These are phyloP conservation scores for Sugiyamaella lignohabitans DNA, from an alignment of 805 yeast genomes.

Conservation along the genomic window DNA sequence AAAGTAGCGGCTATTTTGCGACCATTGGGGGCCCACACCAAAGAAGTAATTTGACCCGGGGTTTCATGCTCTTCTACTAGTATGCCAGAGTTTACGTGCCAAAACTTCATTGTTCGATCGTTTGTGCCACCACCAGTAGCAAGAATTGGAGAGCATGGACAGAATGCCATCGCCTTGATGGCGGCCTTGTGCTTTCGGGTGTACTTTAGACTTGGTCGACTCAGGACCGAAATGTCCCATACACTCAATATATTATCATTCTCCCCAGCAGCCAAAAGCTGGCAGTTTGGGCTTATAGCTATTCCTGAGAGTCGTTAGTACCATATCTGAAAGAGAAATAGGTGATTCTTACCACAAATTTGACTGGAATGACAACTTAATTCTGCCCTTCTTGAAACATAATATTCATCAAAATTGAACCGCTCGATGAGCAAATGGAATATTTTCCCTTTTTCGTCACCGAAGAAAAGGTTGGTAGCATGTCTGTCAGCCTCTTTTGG, in stretches of 20 bases:
- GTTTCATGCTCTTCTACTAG: conserved; percentile 51
- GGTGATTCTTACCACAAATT: conserved; percentile 3
- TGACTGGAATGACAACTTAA: conserved; percentile 5
- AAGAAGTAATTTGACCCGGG: conserved; percentile 69
- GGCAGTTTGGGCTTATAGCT: conserved; percentile 47
- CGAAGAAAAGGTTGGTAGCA: no score
- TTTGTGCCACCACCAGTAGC: conserved; percentile 91
- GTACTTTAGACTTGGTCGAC: conserved; percentile 41
- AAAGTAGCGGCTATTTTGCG: conserved; percentile 71
- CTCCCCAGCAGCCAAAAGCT: conserved; percentile 71
- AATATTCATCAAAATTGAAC: no score
- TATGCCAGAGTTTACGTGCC: conserved; percentile 82
- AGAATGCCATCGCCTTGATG: conserved; percentile 80
- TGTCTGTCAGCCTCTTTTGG: no score
- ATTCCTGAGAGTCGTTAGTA: conserved; percentile 39
- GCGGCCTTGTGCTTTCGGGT: conserved; percentile 72
- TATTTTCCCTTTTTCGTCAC: no score
- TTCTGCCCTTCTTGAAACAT: no score
- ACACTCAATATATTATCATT: conserved; percentile 76
- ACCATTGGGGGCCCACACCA: conserved; percentile 63
- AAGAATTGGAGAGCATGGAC: conserved; percentile 81
- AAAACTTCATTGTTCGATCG: conserved; percentile 73
- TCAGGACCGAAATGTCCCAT: conserved; percentile 53
- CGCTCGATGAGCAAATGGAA: no score
- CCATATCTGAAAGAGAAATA: neutral